These are phyloP conservation scores for Alternaria novae-zelandiae DNA, from an alignment of 2,329 filamentous ascomycete genomes.

Conservation along the genomic window DNA sequence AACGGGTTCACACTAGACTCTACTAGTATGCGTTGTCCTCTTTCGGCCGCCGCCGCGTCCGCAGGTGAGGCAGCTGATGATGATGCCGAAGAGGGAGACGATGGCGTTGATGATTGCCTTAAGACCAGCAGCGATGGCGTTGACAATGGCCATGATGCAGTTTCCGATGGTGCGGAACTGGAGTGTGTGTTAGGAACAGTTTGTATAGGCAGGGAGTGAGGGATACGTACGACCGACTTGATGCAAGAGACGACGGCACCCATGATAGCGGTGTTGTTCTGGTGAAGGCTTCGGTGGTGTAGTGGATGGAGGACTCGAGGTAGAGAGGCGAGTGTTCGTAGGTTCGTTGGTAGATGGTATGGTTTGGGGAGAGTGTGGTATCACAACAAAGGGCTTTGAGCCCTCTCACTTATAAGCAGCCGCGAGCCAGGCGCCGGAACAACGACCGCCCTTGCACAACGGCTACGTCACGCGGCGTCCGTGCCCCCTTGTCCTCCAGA, in stretches of 20 bases:
- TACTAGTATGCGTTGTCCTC: constrained; percentile 45
- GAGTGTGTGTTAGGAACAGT: not conserved
- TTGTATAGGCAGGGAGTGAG: constrained; percentile 21
- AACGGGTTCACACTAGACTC: constrained; percentile 43
- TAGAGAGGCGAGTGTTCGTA: not conserved
- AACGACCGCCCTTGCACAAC: constrained; percentile 2
- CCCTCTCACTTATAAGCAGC: constrained; percentile 34
- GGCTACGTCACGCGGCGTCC: constrained; percentile 15
- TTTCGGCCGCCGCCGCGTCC: constrained; percentile 51
- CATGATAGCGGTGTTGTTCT: constrained; percentile 61
- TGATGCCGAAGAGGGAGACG: constrained; percentile 56
- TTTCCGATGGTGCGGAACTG: constrained; percentile 56
- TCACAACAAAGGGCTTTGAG: constrained; percentile 62
- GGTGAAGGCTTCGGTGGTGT: constrained; percentile 1
- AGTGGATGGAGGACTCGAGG: not conserved
- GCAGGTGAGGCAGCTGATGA: constrained; percentile 59
- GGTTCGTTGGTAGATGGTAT: not conserved
- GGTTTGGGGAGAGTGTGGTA: not conserved
- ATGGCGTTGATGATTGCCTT: constrained; percentile 58
- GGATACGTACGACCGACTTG: constrained; percentile 61
- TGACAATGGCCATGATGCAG: constrained; percentile 56
- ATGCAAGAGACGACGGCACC: constrained; percentile 79
- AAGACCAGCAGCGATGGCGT: constrained; percentile 54
- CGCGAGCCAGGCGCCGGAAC: not conserved
- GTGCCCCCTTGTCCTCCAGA: constrained; percentile 8